Conservation (phyloP, 345 rosid species). For the Arabidopsis suecica region DNA sequence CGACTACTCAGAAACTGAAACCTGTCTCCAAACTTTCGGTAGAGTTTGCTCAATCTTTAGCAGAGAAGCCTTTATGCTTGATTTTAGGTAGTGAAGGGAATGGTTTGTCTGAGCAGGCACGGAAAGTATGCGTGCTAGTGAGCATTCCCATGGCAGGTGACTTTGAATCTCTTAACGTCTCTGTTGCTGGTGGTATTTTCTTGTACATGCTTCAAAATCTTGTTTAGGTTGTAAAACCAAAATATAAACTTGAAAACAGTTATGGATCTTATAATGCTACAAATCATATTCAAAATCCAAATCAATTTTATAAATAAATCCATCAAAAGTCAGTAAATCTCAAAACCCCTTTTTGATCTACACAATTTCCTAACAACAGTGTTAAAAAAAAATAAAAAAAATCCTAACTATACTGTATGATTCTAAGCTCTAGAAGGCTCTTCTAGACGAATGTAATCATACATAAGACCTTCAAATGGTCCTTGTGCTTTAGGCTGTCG, state of each 20-base stretch:
- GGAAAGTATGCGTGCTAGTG: slow-evolving; percentile 67
- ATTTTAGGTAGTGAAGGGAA: slow-evolving; percentile 90
- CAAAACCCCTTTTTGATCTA: slow-evolving; percentile 2
- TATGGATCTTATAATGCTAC: slow-evolving; percentile 7
- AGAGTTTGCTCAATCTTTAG: slow-evolving; percentile 57
- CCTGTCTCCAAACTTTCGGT: slow-evolving; percentile 54
- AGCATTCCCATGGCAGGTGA: slow-evolving; percentile 85
- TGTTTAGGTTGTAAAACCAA: slow-evolving; percentile 11
- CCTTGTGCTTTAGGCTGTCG: slow-evolving; percentile 54
- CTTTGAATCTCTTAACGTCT: slow-evolving; percentile 92
- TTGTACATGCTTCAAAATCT: slow-evolving; percentile 72
- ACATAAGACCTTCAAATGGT: slow-evolving; percentile 71
- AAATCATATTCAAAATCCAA: background rate
- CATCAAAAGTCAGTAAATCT: slow-evolving; percentile 6
- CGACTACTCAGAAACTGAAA: slow-evolving; percentile 45
- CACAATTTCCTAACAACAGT: slow-evolving; percentile 23
- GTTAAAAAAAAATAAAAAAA: background rate
- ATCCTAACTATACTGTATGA: background rate
- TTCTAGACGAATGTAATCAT: slow-evolving; percentile 86
- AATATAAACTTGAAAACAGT: background rate
- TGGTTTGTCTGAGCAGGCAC: slow-evolving; percentile 75
- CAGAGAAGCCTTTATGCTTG: slow-evolving; percentile 61
- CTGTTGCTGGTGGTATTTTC: slow-evolving; percentile 96
- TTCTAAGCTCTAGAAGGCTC: slow-evolving; percentile 48
- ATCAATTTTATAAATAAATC: slow-evolving; percentile 1